Base-by-base conservation (phyloP, 1,284 basidiomycete genomes). In the Ustilago trichophora region DNA sequence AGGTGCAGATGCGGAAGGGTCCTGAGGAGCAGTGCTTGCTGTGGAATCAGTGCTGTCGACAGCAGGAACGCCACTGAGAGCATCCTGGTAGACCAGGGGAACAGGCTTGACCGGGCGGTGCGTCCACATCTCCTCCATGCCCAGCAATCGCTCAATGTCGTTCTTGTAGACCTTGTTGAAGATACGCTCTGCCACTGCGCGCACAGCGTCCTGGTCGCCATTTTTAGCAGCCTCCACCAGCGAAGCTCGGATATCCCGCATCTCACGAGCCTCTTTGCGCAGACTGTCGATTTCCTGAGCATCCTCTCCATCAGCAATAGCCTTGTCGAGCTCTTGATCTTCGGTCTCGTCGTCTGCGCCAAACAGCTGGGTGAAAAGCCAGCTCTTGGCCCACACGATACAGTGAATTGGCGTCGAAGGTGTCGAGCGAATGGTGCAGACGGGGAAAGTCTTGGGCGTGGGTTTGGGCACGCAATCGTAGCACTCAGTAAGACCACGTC, bases 41-140 rank as follows among this genome's bases (percentile, higher is more conserved):
- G 7, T 13, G 27, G 27, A 13, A 29, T 7, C 27, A 13, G 13
- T 24, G 18, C 24, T 27, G 2, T 53, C 35, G 21, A 27, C 43
- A 22, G 25, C 24, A 26, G 46, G 26, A 3, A 43, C 19, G 16
- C 52, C 56, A 3, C 36, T 44, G 32, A 62, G 38, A 6, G 83
- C 79, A 86, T 74, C 96, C 90, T 90, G 88, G 73, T 89, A 93
- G 55, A 91, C 88, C 27, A 99, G 86, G 1, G 94, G 89, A 0
- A 86, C 87, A 0, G 96, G 96, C 64, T 89, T 90, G 21, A 88
- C 87, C 1, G 62, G 60, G 24, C 96, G 88, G 9, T 89, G 87
- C 40, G 88, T 89, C 96, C 96, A 98, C 93, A 98, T 98, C 76
- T 98, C 95, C n/a, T 89, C 85, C 96, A 98, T 98, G 12, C 87